Conservation (phyloP, 169 alveolate genomes). For the Eimeria praecox region DNA sequence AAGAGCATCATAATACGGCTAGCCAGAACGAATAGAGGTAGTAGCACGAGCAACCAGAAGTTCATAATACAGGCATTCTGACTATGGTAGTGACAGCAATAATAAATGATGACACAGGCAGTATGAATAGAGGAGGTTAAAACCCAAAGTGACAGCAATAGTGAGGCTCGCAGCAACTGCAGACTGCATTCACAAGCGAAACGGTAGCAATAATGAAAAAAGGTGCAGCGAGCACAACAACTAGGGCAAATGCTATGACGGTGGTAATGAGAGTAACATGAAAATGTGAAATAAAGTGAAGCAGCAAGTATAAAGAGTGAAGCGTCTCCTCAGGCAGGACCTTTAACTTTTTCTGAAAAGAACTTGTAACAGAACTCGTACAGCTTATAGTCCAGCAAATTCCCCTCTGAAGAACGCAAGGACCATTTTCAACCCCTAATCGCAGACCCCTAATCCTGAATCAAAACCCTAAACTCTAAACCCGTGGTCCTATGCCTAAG, state of each 20-base stretch:
- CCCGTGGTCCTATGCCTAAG: neutral
- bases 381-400: slow-evolving; percentile 17
- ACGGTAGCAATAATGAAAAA: no score
- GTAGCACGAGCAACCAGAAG: neutral
- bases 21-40: neutral
- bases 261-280: neutral
- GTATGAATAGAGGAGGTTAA: neutral
- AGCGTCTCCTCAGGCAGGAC: neutral
- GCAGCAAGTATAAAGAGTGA: neutral
- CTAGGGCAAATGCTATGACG: no score
- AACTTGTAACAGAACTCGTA: slow-evolving; percentile 61
- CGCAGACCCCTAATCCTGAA: neutral
- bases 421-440: neutral
- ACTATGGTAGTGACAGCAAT: neutral
- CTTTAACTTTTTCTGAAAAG: slow-evolving; percentile 14
- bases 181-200: no score
- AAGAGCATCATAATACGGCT: no score
- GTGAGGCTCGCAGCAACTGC: neutral
- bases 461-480: neutral
- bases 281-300: neutral
- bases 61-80: neutral
- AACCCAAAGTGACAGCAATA: neutral
- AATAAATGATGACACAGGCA: neutral
- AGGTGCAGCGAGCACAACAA: no score
- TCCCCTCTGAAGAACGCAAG: slow-evolving; percentile 10